These are phyloP conservation scores for Diophrys sp. DNA, from an alignment of 73 alveolate genomes.

Conservation along the genomic window DNA sequence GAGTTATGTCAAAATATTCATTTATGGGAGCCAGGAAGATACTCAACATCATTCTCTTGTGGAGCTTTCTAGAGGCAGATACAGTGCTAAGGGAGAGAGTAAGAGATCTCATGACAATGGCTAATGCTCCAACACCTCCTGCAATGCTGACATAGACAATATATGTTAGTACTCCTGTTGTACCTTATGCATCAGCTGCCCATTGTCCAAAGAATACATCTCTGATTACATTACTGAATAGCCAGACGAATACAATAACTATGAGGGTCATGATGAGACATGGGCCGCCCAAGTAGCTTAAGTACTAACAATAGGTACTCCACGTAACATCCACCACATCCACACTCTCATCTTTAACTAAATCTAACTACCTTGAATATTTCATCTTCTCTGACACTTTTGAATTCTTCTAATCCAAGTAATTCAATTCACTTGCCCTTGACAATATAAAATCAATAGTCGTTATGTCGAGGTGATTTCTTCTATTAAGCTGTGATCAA, in stretches of 20 bases:
- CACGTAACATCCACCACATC: background rate
- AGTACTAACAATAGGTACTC: background rate
- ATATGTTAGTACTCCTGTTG: background rate
- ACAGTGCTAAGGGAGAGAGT: background rate
- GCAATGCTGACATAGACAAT: background rate
- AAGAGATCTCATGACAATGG: background rate
- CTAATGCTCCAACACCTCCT: background rate
- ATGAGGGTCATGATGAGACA: background rate
- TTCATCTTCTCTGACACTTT: too few species aligned
- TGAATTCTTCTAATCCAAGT: background rate
- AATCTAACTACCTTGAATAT: background rate
- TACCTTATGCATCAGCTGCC: background rate
- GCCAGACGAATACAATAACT: background rate
- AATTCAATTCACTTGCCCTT: background rate
- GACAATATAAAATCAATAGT: too few species aligned
- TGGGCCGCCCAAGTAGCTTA: background rate
- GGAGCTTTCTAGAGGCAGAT: slow-evolving; percentile 51
- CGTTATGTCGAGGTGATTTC: too few species aligned
- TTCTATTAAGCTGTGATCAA: too few species aligned
- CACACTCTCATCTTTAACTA: background rate
- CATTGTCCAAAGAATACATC: background rate
- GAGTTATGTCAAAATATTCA: slow-evolving; percentile 88
- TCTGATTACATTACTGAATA: background rate
- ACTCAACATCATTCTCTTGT: slow-evolving; percentile 64
- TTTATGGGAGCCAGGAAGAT: slow-evolving; percentile 87